These are phyloP conservation scores for Pseudogymnoascus sp. DNA, from an alignment of 2,329 filamentous ascomycete genomes.

Conservation along the genomic window DNA sequence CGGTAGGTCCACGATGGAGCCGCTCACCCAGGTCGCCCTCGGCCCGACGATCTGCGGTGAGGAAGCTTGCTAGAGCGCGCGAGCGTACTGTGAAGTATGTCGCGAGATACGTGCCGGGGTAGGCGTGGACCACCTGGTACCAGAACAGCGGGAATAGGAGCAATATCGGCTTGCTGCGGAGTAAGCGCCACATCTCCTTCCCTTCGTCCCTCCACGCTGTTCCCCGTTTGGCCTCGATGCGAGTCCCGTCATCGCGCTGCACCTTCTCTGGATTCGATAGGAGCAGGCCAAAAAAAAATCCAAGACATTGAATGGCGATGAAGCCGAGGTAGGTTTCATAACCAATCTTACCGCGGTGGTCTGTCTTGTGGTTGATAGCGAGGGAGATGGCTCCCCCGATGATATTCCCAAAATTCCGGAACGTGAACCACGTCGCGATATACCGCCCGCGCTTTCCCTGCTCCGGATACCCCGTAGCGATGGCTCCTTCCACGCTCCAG, in stretches of 20 bases:
- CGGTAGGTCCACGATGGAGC: slow-evolving; percentile 32
- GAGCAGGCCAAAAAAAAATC: slow-evolving; percentile 36
- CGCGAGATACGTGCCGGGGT: slow-evolving; percentile 36
- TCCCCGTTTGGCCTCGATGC: slow-evolving; percentile 27
- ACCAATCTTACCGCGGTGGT: slow-evolving; percentile 33
- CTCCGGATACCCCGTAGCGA: slow-evolving; percentile 35
- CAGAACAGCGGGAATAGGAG: slow-evolving; percentile 34
- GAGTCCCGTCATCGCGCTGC: slow-evolving; percentile 36
- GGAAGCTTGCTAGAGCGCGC: slow-evolving; percentile 32
- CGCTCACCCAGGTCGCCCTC: slow-evolving; percentile 33
- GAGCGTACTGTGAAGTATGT: slow-evolving; percentile 38
- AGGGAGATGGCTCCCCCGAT: slow-evolving; percentile 46
- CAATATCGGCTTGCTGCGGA: slow-evolving; percentile 31
- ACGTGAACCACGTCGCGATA: slow-evolving; percentile 34
- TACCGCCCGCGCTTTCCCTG: slow-evolving; percentile 22
- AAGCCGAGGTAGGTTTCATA: slow-evolving; percentile 39
- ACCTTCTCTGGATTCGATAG: slow-evolving; percentile 41
- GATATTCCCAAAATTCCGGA: slow-evolving; percentile 37
- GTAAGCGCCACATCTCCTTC: slow-evolving; percentile 32
- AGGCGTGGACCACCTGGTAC: slow-evolving; percentile 33
- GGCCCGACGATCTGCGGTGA: slow-evolving; percentile 12
- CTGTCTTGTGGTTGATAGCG: slow-evolving; percentile 37
- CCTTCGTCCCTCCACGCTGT: slow-evolving; percentile 29
- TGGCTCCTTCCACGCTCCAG: slow-evolving; percentile 37
- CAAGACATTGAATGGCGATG: slow-evolving; percentile 42